These are phyloP conservation scores for Penicillium sp. DNA, from an alignment of 2,329 filamentous ascomycete species.

Conservation along the genomic window DNA sequence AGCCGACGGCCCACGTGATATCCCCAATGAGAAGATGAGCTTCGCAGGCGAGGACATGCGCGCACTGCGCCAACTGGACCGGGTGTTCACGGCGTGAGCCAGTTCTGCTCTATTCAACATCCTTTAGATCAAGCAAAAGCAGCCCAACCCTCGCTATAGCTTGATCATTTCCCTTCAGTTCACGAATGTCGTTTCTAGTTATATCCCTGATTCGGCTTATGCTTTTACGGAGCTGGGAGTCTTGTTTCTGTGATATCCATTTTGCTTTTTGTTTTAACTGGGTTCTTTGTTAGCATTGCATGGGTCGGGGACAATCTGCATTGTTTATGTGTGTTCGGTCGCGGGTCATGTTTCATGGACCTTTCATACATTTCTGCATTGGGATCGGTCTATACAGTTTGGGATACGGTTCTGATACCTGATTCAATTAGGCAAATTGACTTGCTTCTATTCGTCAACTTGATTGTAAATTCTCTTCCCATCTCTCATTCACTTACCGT, in stretches of 20 bases:
- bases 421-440: constrained; percentile 11
- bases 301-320: constrained; percentile 20
- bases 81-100: constrained; percentile 44
- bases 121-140: background rate
- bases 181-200: background rate
- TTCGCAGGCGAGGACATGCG: constrained; percentile 62
- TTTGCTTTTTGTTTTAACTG: constrained; percentile 2
- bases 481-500: too few relatives aligned
- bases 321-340: constrained; percentile 13
- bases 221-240: constrained; percentile 4
- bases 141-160: background rate
- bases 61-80: constrained; percentile 64
- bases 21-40: constrained; percentile 56
- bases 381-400: constrained; percentile 24
- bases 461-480: background rate
- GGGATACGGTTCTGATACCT: constrained; percentile 11
- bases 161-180: background rate
- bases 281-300: constrained; percentile 23
- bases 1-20: constrained; percentile 51
- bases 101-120: too few relatives aligned
- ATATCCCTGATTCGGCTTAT: constrained; percentile 2
- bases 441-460: constrained; percentile 3
- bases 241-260: constrained; percentile 23
- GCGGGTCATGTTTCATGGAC: constrained; percentile 8
- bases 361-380: constrained; percentile 23